A percentile compares a stretch with the other conserved stretches of the same genome.
Conservation (phyloP, 225 moss, liverwort and hornwort genomes). For the Physcomitrium patens region DNA sequence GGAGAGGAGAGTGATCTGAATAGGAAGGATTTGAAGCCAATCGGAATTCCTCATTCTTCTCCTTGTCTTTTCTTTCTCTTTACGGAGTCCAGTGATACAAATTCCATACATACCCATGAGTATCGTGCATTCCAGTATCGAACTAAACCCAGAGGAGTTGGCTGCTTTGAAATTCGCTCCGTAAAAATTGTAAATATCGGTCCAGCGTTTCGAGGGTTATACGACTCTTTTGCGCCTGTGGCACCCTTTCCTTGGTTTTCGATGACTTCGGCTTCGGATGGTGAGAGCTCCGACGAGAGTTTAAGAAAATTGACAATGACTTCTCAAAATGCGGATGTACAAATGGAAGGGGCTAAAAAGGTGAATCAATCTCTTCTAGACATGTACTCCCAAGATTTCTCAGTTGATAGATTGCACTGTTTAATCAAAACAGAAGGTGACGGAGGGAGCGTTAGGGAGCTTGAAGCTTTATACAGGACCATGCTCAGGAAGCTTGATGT, state of each 20-base stretch:
- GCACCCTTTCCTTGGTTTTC: slow-evolving; percentile 83
- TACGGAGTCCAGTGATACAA: slow-evolving; percentile 71
- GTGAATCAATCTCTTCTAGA: slow-evolving; percentile 63
- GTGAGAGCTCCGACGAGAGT: slow-evolving; percentile 53
- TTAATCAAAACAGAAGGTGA: slow-evolving; percentile 60
- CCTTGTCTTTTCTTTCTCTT: slow-evolving; percentile 86
- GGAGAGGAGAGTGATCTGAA: slow-evolving; percentile 31
- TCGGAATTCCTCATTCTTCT: slow-evolving; percentile 51
- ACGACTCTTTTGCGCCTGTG: slow-evolving; percentile 90
- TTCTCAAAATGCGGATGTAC: slow-evolving; percentile 35
- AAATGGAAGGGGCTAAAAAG: slow-evolving; percentile 36
- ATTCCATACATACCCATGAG: slow-evolving; percentile 85
- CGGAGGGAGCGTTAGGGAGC: slow-evolving; percentile 67
- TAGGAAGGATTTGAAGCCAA: slow-evolving; percentile 33
- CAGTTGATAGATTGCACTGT: slow-evolving; percentile 56
- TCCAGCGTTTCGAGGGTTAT: slow-evolving; percentile 79
- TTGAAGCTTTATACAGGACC: slow-evolving; percentile 80
- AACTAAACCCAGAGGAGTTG: slow-evolving; percentile 44
- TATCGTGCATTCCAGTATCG: slow-evolving; percentile 90
- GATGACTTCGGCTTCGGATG: slow-evolving; percentile 45
- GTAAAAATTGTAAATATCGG: slow-evolving; percentile 91
- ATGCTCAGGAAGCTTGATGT: slow-evolving; percentile 85
- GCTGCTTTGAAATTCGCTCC: slow-evolving; percentile 72
- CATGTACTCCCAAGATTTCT: slow-evolving; percentile 64
- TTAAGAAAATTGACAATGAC: slow-evolving; percentile 38